Base-by-base conservation (phyloP, 2,329 filamentous ascomycete genomes). In the Lomentospora prolificans region DNA sequence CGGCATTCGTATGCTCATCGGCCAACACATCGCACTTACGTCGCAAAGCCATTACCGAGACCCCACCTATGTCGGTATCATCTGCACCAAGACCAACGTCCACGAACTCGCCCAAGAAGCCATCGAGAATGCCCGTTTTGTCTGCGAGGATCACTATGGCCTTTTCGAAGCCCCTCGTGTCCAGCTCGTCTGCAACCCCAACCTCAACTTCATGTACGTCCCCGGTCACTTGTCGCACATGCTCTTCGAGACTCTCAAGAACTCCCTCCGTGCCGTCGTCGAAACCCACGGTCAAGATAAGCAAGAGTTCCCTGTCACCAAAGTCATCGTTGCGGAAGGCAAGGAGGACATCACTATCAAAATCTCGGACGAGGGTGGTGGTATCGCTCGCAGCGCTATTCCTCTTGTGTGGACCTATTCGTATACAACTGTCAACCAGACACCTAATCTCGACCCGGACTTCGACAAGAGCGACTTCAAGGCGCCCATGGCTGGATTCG, bases 341-440 rank as follows among this genome's bases (percentile, higher is more conserved):
- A 92, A 94, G 69, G 94, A 99, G 72, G 94, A 99, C 66, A 99
- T 99, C 65, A 99, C 94, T 4, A 96, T 99, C 76, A 99, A 99
- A 74, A 87, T 99, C 64, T 89, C 87, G 3, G 94, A 99, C 69
- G 94, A 99, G 72, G 94, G 94, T 58, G 94, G 94, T 60, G 94
- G 94, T 59, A 97, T 99, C 55, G 90, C 94, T 0, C 79, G 94
- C 64, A 95, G 88, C 64, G 83, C 90, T 54, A 97, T 99, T 60
- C 94, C 94, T 4, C 79, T 99, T 12, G 94, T 97, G n/a, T 99
- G 94, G 94, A 99, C 94, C 10, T 99, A 99, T 70, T 99, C 97
- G 94, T 99, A 99, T 70, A 99, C 94, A 33, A 99, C 94, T 2
- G 94, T 99, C 61, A 94, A 97, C 70, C 85, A 91, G 63, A 97